Conservation (phyloP, 768 basidiomycete species). For the Mycena rebaudengoi region DNA sequence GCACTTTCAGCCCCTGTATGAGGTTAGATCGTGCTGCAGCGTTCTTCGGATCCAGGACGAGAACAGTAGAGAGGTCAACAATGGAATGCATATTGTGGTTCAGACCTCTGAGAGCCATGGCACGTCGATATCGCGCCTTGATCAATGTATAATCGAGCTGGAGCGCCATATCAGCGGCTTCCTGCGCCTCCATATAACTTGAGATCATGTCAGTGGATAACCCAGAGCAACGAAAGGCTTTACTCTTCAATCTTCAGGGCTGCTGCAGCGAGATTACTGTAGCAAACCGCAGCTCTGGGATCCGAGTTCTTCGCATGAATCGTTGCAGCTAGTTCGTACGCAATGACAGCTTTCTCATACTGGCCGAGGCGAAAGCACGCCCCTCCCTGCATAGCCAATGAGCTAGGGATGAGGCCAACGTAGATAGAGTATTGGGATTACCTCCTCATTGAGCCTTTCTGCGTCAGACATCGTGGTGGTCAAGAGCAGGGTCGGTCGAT, state of each 20-base stretch:
- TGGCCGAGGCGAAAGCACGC: neutral
- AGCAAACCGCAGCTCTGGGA: neutral
- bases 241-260: neutral
- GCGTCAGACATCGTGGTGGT: neutral
- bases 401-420: neutral
- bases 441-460: neutral
- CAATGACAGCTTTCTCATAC: neutral
- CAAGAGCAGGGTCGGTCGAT: neutral
- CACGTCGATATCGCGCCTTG: neutral
- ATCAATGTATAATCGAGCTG: neutral
- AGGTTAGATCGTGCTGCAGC: neutral
- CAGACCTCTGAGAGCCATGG: neutral
- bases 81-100: neutral
- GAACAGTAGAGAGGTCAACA: neutral
- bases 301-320: neutral
- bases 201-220: neutral
- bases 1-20: neutral
- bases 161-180: neutral
- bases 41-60: neutral
- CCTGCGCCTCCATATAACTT: neutral
- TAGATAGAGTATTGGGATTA: neutral
- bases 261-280: neutral
- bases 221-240: neutral
- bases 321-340: neutral
- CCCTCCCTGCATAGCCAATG: neutral